These are phyloP conservation scores for Stagonosporopsis cucurbitacearum DNA, from an alignment of 2,329 filamentous ascomycete species.

Conservation along the genomic window DNA sequence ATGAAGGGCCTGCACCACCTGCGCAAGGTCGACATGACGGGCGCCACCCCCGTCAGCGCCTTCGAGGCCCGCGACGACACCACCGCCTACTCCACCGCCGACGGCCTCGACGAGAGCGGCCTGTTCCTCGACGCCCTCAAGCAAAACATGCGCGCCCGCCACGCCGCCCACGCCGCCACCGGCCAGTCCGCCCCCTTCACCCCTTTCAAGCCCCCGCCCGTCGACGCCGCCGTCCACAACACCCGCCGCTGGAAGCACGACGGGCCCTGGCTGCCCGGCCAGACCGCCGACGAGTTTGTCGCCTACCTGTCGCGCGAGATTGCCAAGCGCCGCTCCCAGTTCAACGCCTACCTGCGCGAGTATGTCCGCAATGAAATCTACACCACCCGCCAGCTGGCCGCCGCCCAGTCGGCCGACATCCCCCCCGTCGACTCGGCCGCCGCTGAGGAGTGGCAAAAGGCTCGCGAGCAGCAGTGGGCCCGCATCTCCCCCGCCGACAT, in stretches of 20 bases:
- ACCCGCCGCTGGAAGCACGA: slow-evolving; percentile 61
- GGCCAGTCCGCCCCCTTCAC: slow-evolving; percentile 13
- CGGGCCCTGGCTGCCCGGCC: slow-evolving; percentile 65
- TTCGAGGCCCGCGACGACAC: slow-evolving; percentile 45
- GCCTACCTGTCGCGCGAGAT: slow-evolving; percentile 56
- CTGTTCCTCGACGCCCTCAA: slow-evolving; percentile 35
- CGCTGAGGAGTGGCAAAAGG: slow-evolving; percentile 26
- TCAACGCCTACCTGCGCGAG: slow-evolving; percentile 38
- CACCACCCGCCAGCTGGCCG: slow-evolving; percentile 31
- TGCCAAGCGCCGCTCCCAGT: slow-evolving; percentile 43
- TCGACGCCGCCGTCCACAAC: slow-evolving; percentile 34
- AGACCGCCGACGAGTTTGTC: slow-evolving; percentile 63
- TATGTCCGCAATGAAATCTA: slow-evolving; percentile 46
- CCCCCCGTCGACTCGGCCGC: slow-evolving; percentile 35
- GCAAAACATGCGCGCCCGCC: slow-evolving; percentile 27
- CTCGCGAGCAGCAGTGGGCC: slow-evolving; percentile 37
- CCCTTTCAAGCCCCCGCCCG: slow-evolving; percentile 30
- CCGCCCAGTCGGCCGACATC: slow-evolving; percentile 19
- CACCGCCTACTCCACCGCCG: slow-evolving; percentile 37
- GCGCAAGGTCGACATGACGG: slow-evolving; percentile 23
- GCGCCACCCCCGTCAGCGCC: slow-evolving; percentile 27
- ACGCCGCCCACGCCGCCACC: slow-evolving; percentile 17
- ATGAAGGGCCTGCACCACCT: slow-evolving; percentile 49
- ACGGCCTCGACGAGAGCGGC: slow-evolving; percentile 36
- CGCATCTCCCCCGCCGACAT: slow-evolving; percentile 36